These are phyloP conservation scores for Termitomyces sp. DNA, from an alignment of 768 basidiomycete genomes.

Conservation along the genomic window DNA sequence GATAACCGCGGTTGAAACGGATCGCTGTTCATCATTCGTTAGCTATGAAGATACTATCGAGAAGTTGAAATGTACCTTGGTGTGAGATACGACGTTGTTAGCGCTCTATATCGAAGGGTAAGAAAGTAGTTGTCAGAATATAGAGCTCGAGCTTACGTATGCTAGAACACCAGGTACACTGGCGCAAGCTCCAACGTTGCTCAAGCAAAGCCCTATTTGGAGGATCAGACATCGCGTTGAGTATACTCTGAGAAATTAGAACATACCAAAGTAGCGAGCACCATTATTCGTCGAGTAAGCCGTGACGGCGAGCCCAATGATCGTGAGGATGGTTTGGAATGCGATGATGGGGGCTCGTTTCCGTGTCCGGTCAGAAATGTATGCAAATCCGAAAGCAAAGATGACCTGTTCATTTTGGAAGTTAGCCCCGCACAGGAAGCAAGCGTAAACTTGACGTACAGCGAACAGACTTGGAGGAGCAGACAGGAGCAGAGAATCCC, in stretches of 20 bases:
- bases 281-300: conserved; percentile 25
- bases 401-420: conserved; percentile 20
- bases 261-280: conserved; percentile 27
- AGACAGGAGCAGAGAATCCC: conserved; percentile 27
- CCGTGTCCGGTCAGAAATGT: conserved; percentile 33
- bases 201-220: conserved; percentile 25
- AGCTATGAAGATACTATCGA: not conserved
- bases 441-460: conserved; percentile 24
- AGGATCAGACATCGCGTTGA: not conserved
- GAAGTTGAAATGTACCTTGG: conserved; percentile 18
- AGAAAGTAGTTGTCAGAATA: not conserved
- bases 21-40: conserved; percentile 19
- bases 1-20: conserved; percentile 34
- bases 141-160: conserved; percentile 25
- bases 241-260: not conserved
- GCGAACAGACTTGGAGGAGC: conserved; percentile 32
- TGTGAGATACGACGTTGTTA: conserved; percentile 25
- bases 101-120: not conserved
- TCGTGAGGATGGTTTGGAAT: conserved; percentile 27
- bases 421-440: conserved; percentile 21
- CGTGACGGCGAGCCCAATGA: conserved; percentile 30
- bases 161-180: conserved; percentile 34
- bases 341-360: conserved; percentile 30
- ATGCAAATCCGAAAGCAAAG: conserved; percentile 33
- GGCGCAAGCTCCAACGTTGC: conserved; percentile 30